phyloP scores from a whole-genome alignment of 2,329 filamentous ascomycete species.

The Aspergillus sp. region DNA sequence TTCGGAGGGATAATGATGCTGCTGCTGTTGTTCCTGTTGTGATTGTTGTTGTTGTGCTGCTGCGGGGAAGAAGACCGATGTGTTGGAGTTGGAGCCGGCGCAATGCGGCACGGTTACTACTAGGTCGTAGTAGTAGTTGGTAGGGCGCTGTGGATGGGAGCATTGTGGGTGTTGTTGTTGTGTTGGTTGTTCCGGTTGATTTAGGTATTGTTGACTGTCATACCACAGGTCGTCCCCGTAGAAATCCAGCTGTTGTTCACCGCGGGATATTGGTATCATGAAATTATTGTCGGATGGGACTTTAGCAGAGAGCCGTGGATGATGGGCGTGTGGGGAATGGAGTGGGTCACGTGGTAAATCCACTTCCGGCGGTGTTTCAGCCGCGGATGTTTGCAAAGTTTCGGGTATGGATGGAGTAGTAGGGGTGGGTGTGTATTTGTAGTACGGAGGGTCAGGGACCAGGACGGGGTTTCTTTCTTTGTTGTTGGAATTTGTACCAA shows the following conservation, averaged over 20 bases:
- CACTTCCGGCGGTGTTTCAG: slow-evolving; percentile 6
- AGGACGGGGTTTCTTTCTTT: not conserved
- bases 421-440: slow-evolving; percentile 15
- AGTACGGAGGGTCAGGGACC: slow-evolving; percentile 13
- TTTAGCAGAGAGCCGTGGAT: slow-evolving; percentile 2
- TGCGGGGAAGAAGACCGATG: no score
- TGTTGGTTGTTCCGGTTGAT: not conserved
- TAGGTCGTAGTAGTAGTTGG: slow-evolving; percentile 26
- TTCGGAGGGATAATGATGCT: slow-evolving; percentile 37
- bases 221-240: slow-evolving; percentile 2
- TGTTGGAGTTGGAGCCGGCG: not conserved
- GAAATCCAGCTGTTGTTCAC: not conserved
- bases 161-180: slow-evolving; percentile 17
- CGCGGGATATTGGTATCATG: not conserved
- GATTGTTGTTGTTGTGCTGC: slow-evolving; percentile 11
- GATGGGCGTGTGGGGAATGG: slow-evolving; percentile 17
- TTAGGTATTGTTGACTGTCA: not conserved
- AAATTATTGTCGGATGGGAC: not conserved
- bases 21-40: slow-evolving; percentile 24
- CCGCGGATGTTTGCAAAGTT: slow-evolving; percentile 17
- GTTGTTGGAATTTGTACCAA: no score
- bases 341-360: slow-evolving; percentile 24
- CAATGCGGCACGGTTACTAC: slow-evolving; percentile 1
- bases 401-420: slow-evolving; percentile 10
- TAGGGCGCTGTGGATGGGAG: slow-evolving; percentile 10